phyloP scores from a whole-genome alignment of 2,329 filamentous ascomycete genomes.

The Cladosporium austrohemisphaericum region DNA sequence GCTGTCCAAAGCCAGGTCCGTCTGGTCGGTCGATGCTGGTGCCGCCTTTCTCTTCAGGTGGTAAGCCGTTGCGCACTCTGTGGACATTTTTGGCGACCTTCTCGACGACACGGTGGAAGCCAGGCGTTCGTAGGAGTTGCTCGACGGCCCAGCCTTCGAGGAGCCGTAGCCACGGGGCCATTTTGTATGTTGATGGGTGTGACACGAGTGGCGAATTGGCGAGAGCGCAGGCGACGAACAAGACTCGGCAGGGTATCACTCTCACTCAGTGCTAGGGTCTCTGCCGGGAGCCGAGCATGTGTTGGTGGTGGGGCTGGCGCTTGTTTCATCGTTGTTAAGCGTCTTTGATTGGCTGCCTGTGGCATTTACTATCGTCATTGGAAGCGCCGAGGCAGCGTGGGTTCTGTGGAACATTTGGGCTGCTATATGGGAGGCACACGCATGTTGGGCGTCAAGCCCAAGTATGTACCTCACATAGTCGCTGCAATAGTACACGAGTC shows the following conservation, averaged over 20 bases:
- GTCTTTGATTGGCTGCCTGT: background rate
- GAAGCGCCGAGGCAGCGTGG: background rate
- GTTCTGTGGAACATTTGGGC: no score
- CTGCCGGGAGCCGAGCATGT: conserved; percentile 2
- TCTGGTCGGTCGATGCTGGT: conserved; percentile 42
- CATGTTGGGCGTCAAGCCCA: background rate
- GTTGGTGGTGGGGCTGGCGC: conserved; percentile 2
- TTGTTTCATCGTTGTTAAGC: no score
- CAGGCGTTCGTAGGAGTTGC: conserved; percentile 51
- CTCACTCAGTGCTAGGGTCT: conserved; percentile 1
- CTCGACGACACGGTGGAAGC: conserved; percentile 53
- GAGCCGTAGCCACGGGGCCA: conserved; percentile 36
- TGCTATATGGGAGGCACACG: no score
- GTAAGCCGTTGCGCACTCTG: conserved; percentile 44
- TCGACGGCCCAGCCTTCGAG: conserved; percentile 37
- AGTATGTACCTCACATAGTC: no score
- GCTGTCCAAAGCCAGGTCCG: conserved; percentile 41
- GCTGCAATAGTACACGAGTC: no score
- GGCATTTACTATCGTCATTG: no score
- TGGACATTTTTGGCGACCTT: conserved; percentile 48
- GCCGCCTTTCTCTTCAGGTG: conserved; percentile 48
- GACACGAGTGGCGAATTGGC: background rate
- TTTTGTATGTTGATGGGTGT: conserved; percentile 14
- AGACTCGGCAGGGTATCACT: no score
- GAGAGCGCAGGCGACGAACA: no score